Evolutionary conservation across 2,329 filamentous ascomycete genomes (phyloP).

Genomic region (Xylariaceae sp.): DNA sequence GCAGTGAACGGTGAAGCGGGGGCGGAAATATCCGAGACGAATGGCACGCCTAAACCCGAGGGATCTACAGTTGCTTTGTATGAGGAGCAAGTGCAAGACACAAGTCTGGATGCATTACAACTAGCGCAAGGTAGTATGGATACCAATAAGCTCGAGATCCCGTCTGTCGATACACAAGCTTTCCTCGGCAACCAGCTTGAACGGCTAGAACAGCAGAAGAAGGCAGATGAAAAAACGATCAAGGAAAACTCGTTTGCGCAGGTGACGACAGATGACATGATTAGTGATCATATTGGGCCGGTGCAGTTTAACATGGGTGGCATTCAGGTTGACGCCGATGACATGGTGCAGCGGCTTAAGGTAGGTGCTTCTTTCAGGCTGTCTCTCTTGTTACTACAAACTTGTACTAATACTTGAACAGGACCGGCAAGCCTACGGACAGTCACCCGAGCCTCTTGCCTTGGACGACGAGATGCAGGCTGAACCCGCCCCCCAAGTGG

Average conservation of each 20-base stretch:
- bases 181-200: slow-evolving; percentile 80
- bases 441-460: slow-evolving; percentile 51
- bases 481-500: slow-evolving; percentile 50
- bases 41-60: slow-evolving; percentile 48
- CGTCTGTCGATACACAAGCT: slow-evolving; percentile 75
- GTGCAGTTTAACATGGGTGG: slow-evolving; percentile 99
- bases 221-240: slow-evolving; percentile 55
- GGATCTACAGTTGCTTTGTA: slow-evolving; percentile 74
- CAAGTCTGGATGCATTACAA: slow-evolving; percentile 67
- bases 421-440: slow-evolving; percentile 62
- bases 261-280: slow-evolving; percentile 47
- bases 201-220: slow-evolving; percentile 70
- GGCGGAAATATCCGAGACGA: slow-evolving; percentile 35
- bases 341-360: slow-evolving; percentile 87
- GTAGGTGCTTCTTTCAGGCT: slow-evolving; percentile 52
- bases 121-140: slow-evolving; percentile 56
- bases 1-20: slow-evolving; percentile 34
- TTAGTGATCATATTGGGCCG: slow-evolving; percentile 85
- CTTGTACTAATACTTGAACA: slow-evolving; percentile 42
- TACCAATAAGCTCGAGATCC: slow-evolving; percentile 61
- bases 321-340: slow-evolving; percentile 93
- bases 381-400: not conserved
- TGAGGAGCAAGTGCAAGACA: slow-evolving; percentile 80
- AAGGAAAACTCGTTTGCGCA: slow-evolving; percentile 40
- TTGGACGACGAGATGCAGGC: slow-evolving; percentile 44